phyloP scores from a whole-genome alignment of 1,139 yeast genomes.

The Sugiyamaella sp. region DNA sequence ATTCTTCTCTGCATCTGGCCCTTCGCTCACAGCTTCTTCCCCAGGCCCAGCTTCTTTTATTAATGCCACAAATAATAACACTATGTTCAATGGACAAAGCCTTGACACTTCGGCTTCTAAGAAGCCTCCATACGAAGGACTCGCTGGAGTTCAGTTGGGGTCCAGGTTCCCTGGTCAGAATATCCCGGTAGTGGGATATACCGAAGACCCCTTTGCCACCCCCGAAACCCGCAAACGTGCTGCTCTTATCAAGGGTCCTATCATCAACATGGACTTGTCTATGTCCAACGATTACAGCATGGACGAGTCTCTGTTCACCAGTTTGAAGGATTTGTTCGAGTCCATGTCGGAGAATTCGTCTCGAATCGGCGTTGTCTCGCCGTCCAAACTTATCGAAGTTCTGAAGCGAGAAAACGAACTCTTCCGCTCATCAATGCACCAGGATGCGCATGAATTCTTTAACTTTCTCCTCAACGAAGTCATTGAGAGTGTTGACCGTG shows the following conservation, averaged over 20 bases:
- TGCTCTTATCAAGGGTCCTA: constrained; percentile 82
- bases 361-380: constrained; percentile 82
- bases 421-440: constrained; percentile 92
- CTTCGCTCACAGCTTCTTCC: constrained; percentile 5
- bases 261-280: constrained; percentile 75
- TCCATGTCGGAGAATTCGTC: constrained; percentile 73
- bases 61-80: neutral
- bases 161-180: constrained; percentile 43
- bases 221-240: constrained; percentile 79
- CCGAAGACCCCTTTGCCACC: constrained; percentile 57
- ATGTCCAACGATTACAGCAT: constrained; percentile 50
- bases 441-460: constrained; percentile 96
- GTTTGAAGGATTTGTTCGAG: constrained; percentile 84
- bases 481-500: constrained; percentile 63
- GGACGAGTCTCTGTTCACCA: constrained; percentile 63
- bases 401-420: constrained; percentile 80
- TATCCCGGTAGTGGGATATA: constrained; percentile 52
- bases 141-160: constrained; percentile 40
- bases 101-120: constrained; percentile 22
- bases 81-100: constrained; percentile 14
- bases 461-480: constrained; percentile 83
- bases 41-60: neutral
- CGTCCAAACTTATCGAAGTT: constrained; percentile 69
- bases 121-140: constrained; percentile 31
- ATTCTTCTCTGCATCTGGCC: constrained; percentile 5